Evolutionary conservation across 2,329 filamentous ascomycete species (phyloP).

Genomic region (Grosmannia huntii): DNA sequence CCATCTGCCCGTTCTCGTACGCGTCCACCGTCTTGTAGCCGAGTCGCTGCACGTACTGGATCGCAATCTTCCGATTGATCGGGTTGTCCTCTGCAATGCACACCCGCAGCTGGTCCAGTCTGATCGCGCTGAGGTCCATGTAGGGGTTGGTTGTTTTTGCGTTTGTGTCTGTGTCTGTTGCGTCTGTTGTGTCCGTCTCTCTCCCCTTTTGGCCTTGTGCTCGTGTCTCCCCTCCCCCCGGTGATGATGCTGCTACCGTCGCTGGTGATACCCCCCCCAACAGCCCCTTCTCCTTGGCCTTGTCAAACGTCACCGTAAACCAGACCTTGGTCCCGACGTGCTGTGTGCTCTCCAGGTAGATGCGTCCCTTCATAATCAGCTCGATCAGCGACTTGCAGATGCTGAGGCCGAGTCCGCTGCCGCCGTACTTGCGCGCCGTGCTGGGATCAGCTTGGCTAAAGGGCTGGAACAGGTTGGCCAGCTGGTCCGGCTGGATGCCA

Average conservation of each 20-base stretch:
- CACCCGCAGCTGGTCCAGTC: constrained; percentile 67
- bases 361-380: constrained; percentile 78
- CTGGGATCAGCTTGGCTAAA: constrained; percentile 89
- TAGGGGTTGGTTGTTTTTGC: constrained; percentile 16
- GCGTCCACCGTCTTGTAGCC: constrained; percentile 74
- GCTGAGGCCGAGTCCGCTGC: constrained; percentile 78
- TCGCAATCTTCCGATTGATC: constrained; percentile 89
- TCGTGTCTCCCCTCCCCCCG: background rate
- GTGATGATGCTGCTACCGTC: background rate
- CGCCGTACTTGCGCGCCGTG: constrained; percentile 81
- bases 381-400: constrained; percentile 94
- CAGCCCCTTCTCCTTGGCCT: constrained; percentile 33
- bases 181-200: too few species aligned
- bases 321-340: constrained; percentile 58
- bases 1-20: constrained; percentile 79
- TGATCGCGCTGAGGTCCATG: constrained; percentile 58
- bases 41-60: constrained; percentile 76
- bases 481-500: constrained; percentile 70
- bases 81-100: constrained; percentile 93
- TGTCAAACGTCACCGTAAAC: constrained; percentile 78
- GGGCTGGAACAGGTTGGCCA: constrained; percentile 78
- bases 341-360: constrained; percentile 67
- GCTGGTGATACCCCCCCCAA: background rate
- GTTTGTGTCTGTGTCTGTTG: too few species aligned
- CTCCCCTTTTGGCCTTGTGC: too few species aligned